A percentile compares a stretch with the other conserved stretches of the same genome.
Conservation (phyloP, 768 basidiomycete genomes). For the Russula compacta region DNA sequence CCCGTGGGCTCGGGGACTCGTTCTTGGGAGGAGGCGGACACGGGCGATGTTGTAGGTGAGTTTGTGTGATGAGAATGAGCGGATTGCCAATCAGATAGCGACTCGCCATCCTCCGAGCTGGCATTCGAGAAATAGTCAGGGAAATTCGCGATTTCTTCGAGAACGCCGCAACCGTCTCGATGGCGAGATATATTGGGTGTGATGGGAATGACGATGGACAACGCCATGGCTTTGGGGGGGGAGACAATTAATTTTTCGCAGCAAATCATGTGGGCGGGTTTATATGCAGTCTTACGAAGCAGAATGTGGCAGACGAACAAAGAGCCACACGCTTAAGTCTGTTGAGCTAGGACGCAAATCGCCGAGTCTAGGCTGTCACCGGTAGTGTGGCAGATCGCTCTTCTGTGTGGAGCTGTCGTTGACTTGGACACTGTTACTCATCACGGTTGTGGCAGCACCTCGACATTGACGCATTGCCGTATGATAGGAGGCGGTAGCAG, state of each 20-base stretch:
- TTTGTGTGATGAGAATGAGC: background rate
- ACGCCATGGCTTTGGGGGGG: background rate
- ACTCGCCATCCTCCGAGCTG: background rate
- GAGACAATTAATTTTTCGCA: background rate
- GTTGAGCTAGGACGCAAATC: background rate
- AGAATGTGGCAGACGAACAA: conserved; percentile 3
- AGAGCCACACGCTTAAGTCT: background rate
- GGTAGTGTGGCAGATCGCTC: background rate
- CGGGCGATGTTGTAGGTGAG: background rate
- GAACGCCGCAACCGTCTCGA: background rate
- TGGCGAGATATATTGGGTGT: background rate
- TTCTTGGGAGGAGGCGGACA: background rate
- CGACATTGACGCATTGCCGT: background rate
- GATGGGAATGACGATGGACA: conserved; percentile 2
- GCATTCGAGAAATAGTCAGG: background rate
- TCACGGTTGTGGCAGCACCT: background rate
- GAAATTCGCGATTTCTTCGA: background rate
- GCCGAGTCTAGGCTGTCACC: background rate
- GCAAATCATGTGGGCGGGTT: background rate
- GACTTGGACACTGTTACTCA: background rate
- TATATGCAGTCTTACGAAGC: background rate
- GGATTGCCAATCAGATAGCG: background rate
- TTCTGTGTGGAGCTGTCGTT: background rate
- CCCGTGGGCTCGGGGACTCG: background rate
- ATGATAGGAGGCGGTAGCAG: background rate